Evolutionary conservation across 2,329 filamentous ascomycete genomes (phyloP).

Genomic region (Fusarium nanum): DNA sequence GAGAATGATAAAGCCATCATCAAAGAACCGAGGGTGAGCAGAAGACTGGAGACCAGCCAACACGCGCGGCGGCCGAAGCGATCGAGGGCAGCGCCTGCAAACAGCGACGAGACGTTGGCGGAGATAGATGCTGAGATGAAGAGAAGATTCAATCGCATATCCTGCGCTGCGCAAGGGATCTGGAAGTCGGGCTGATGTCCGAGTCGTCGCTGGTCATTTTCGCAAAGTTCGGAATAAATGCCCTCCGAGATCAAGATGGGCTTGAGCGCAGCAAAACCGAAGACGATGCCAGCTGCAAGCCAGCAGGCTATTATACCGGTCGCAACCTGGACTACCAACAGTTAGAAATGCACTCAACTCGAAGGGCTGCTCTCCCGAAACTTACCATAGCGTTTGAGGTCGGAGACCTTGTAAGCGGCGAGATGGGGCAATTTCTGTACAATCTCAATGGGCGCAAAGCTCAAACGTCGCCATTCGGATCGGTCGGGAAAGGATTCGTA

Average conservation of each 20-base stretch:
- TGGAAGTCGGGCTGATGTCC: constrained; percentile 47
- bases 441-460: constrained; percentile 45
- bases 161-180: constrained; percentile 59
- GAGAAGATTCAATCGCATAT: constrained; percentile 81
- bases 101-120: constrained; percentile 85
- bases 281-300: constrained; percentile 80
- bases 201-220: constrained; percentile 28
- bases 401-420: constrained; percentile 49
- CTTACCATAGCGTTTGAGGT: constrained; percentile 45
- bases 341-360: neutral
- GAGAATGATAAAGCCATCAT: constrained; percentile 77
- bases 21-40: constrained; percentile 74
- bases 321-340: constrained; percentile 71
- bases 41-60: constrained; percentile 76
- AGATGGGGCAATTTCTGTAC: constrained; percentile 44
- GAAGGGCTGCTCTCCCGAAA: accelerated
- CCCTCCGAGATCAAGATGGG: constrained; percentile 80
- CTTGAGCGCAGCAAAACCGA: constrained; percentile 86
- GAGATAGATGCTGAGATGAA: constrained; percentile 89
- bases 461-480: constrained; percentile 46
- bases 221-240: constrained; percentile 74
- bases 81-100: constrained; percentile 86
- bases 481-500: constrained; percentile 8
- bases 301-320: constrained; percentile 78
- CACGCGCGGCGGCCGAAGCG: constrained; percentile 81